Conservation (phyloP, 176 grass and related monocot species). For the Eremochloa ophiuroides region DNA sequence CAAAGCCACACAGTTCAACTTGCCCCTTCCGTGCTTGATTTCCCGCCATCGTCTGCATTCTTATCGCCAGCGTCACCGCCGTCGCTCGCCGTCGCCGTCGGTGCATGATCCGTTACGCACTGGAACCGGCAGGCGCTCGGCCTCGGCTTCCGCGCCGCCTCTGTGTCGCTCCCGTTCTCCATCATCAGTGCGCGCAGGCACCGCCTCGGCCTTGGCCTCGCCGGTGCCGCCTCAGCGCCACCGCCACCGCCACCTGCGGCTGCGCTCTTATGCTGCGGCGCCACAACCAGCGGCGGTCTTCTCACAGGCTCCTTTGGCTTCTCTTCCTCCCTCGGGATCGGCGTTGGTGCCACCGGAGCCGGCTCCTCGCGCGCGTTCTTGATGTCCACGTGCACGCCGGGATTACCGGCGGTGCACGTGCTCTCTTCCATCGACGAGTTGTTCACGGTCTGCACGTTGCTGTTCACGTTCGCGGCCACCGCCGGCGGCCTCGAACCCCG, state of each 20-base stretch:
- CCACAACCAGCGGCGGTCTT: neutral
- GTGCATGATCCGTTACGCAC: constrained; percentile 39
- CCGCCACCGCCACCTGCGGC: neutral
- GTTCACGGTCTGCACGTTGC: constrained; percentile 85
- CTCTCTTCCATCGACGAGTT: constrained; percentile 79
- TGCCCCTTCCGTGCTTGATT: neutral
- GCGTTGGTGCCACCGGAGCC: neutral
- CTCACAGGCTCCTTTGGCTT: neutral
- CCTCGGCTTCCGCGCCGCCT: constrained; percentile 36
- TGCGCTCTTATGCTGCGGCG: neutral
- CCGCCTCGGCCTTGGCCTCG: constrained; percentile 45
- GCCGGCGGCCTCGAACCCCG: neutral
- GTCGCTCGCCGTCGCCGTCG: neutral
- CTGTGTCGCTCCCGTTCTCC: constrained; percentile 64
- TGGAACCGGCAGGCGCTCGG: constrained; percentile 56
- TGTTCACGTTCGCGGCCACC: constrained; percentile 64
- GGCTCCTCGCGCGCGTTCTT: constrained; percentile 37
- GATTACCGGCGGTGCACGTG: constrained; percentile 56
- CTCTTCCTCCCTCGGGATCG: neutral
- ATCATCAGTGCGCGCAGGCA: constrained; percentile 84
- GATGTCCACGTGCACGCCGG: constrained; percentile 62
- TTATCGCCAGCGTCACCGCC: neutral
- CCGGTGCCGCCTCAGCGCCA: neutral
- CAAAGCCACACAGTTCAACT: neutral
- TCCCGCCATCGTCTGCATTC: constrained; percentile 18